These are phyloP conservation scores for Tylopilus sp. DNA, from an alignment of 768 basidiomycete genomes.

Conservation along the genomic window DNA sequence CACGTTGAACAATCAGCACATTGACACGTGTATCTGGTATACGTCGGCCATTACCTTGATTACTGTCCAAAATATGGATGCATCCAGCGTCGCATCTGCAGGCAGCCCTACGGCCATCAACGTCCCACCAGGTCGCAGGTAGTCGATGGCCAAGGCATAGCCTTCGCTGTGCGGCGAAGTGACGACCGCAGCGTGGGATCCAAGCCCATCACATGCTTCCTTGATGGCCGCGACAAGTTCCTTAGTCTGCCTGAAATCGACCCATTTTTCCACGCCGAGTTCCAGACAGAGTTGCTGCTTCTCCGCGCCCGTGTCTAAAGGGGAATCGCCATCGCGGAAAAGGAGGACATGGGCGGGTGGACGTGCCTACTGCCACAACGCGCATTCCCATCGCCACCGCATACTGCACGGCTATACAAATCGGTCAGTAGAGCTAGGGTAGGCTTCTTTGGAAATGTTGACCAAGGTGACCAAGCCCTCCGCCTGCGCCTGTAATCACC, in stretches of 20 bases:
- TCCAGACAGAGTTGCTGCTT: slow-evolving; percentile 59
- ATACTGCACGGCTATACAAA: slow-evolving; percentile 65
- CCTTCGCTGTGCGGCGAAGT: slow-evolving; percentile 46
- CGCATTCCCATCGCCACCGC: slow-evolving; percentile 73
- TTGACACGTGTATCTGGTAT: too few species aligned
- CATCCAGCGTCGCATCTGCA: slow-evolving; percentile 49
- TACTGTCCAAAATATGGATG: slow-evolving; percentile 71
- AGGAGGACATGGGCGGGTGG: too few species aligned
- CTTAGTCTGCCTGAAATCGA: slow-evolving; percentile 71
- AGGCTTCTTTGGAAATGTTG: not conserved
- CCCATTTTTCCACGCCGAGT: slow-evolving; percentile 72
- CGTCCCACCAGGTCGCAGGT: slow-evolving; percentile 68
- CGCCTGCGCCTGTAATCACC: slow-evolving; percentile 74
- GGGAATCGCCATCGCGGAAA: not conserved
- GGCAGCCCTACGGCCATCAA: slow-evolving; percentile 82
- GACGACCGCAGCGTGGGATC: slow-evolving; percentile 69
- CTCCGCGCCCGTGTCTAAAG: slow-evolving; percentile 64
- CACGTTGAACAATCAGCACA: not conserved
- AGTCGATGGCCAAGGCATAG: slow-evolving; percentile 63
- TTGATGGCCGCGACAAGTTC: slow-evolving; percentile 66
- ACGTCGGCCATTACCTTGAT: slow-evolving; percentile 45
- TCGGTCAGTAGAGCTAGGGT: not conserved
- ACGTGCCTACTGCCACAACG: slow-evolving; percentile 58
- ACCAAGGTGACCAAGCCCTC: slow-evolving; percentile 79
- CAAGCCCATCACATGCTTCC: slow-evolving; percentile 58